A percentile compares a stretch with the other conserved stretches of the same genome.
These are phyloP conservation scores for Aspergillus fischeri DNA, from an alignment of 2,329 filamentous ascomycete species.

Conservation along the genomic window DNA sequence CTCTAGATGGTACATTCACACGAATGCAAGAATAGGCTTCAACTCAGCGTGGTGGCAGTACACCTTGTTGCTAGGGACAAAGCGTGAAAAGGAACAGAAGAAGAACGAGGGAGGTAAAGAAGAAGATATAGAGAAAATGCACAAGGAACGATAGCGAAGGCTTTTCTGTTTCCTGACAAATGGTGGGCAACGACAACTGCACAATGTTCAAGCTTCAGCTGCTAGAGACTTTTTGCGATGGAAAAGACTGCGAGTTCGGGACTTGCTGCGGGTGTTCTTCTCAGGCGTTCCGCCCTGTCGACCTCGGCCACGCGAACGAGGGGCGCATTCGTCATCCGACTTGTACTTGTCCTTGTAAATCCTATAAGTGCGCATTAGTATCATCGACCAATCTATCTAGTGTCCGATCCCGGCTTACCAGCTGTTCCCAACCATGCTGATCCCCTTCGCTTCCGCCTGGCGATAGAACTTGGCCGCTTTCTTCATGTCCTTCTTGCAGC, in stretches of 20 bases:
- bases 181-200: slow-evolving; percentile 15
- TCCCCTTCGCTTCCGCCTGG: slow-evolving; percentile 83
- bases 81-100: slow-evolving; percentile 2
- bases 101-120: slow-evolving; percentile 6
- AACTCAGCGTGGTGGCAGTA: not conserved
- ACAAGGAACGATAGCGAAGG: slow-evolving; percentile 16
- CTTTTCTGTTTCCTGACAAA: slow-evolving; percentile 6
- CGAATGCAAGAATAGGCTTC: not conserved
- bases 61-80: not conserved
- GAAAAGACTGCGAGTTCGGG: slow-evolving; percentile 70
- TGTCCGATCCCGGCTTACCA: slow-evolving; percentile 57
- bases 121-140: slow-evolving; percentile 2
- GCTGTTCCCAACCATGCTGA: slow-evolving; percentile 97
- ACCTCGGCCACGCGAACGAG: slow-evolving; percentile 26
- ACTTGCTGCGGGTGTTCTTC: slow-evolving; percentile 71
- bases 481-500: slow-evolving; percentile 93
- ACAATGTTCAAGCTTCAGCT: slow-evolving; percentile 19
- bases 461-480: slow-evolving; percentile 90
- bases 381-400: slow-evolving; percentile 1
- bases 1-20: not conserved
- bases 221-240: slow-evolving; percentile 51
- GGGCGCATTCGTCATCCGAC: slow-evolving; percentile 56
- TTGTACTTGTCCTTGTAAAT: slow-evolving; percentile 95
- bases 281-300: slow-evolving; percentile 44
- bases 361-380: slow-evolving; percentile 49